Evolutionary conservation across 352 stramenopile species (phyloP).

Genomic region (Phytophthora colocasiae): DNA sequence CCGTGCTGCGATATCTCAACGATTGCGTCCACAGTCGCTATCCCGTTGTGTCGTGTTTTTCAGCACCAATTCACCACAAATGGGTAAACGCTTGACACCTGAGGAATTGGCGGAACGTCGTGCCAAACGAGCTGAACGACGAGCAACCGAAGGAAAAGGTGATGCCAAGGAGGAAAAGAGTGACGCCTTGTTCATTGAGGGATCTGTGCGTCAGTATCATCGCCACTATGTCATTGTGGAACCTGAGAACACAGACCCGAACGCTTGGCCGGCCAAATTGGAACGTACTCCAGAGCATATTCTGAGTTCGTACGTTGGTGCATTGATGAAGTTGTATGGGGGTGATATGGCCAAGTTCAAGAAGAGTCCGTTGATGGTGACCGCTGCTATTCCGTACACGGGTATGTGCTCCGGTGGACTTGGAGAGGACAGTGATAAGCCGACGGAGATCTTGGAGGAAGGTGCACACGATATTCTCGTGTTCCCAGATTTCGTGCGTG

Average conservation of each 20-base stretch:
- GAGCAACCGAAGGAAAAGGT: conserved; percentile 11
- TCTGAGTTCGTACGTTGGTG: conserved; percentile 45
- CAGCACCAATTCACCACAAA: conserved; percentile 16
- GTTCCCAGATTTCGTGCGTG: conserved; percentile 70
- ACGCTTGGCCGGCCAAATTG: conserved; percentile 74
- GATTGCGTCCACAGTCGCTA: conserved; percentile 5
- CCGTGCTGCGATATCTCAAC: background rate
- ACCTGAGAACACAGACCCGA: conserved; percentile 37
- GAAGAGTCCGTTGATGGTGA: conserved; percentile 53
- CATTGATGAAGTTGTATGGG: conserved; percentile 37
- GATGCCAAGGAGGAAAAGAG: conserved; percentile 12
- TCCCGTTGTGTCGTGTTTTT: conserved; percentile 20
- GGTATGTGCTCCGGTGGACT: conserved; percentile 10
- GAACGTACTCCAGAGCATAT: conserved; percentile 69
- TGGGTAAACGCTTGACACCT: conserved; percentile 37
- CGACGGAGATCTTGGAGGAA: conserved; percentile 12
- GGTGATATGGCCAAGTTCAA: conserved; percentile 43
- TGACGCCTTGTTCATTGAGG: conserved; percentile 61
- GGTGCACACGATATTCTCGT: conserved; percentile 67
- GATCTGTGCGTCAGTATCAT: conserved; percentile 57
- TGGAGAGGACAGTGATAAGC: background rate
- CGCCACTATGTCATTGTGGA: conserved; percentile 75
- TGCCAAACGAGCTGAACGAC: conserved; percentile 33
- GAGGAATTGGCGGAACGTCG: conserved; percentile 43
- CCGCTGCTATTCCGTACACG: conserved; percentile 62